Evolutionary conservation across 1,284 basidiomycete species (phyloP), one percentile per base, ranked within the genome.

Genomic region (Fomitopsis schrenkii): DNA sequence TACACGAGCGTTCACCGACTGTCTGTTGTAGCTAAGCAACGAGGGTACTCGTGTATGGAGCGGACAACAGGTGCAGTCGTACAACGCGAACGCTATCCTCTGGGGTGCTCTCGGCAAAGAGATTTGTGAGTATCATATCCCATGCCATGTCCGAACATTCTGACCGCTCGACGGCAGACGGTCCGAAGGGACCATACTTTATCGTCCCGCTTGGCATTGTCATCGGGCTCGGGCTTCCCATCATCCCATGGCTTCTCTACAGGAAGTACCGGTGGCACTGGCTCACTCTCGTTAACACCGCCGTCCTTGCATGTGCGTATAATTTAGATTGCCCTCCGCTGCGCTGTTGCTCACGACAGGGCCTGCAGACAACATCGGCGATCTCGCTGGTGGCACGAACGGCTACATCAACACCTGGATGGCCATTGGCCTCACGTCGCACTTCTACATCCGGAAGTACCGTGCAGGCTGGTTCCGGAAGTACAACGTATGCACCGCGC

Each of bases 201-300:
- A 45, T 59, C 33, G 52, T 59, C n/a, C 58, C 58, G n/a, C 52
- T 59, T 28, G 58, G 58, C 19, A 55, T 84, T 63, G 65, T 81
- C 57, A 76, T 83, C 45, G 83, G 83, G 15, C 76, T 85, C 17
- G 74, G 72, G 2, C 76, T 83, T 8, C 84, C 83, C 0, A 66
- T 86, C 50, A 82, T 83, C 0, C 83, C 83, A 76, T 85, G 78
- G 76, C 45, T 84, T 28, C 61, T 78, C 33, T 82, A 85, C 71
- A 69, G 72, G 38, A 71, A 71, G 62, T 83, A 70, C 70, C 83
- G 83, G 14, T 79, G 77, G 57, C 59, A 76, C 15, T 73, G 76
- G 28, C 77, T 79, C 38, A 75, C 83, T 68, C 71, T 78, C 53
- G 76, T 83, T 50, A 77, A 82, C 64, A 83, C 80, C 0, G 80